A percentile compares a stretch with the other conserved stretches of the same genome.
Conservation (phyloP, 805 yeast genomes). For the Priceomyces fermenticarens region DNA sequence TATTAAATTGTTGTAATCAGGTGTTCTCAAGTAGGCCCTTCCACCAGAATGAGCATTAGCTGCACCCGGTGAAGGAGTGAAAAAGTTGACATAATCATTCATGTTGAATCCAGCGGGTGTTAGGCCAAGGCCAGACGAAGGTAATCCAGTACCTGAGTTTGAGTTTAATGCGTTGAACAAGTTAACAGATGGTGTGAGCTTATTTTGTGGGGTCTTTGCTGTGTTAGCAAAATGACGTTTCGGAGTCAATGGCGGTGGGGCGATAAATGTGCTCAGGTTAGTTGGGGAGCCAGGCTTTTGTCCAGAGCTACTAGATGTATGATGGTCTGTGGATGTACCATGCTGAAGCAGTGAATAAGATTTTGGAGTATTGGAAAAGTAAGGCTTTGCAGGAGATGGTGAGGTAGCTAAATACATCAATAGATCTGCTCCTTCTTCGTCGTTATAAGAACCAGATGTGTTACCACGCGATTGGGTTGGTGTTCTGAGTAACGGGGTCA, state of each 20-base stretch:
- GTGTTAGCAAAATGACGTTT: constrained; percentile 27
- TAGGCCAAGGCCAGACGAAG: constrained; percentile 42
- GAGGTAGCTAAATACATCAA: constrained; percentile 81
- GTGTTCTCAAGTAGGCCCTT: constrained; percentile 35
- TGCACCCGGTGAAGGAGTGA: constrained; percentile 64
- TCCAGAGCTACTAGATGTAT: constrained; percentile 25
- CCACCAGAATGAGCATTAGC: constrained; percentile 7
- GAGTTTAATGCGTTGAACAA: constrained; percentile 20
- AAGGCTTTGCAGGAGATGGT: constrained; percentile 61
- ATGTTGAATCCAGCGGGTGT: constrained; percentile 73
- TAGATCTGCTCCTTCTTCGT: constrained; percentile 75
- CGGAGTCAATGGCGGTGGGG: constrained; percentile 44
- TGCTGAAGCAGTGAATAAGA: constrained; percentile 5
- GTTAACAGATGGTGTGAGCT: constrained; percentile 39
- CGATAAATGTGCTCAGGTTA: constrained; percentile 24
- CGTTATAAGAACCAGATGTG: constrained; percentile 24
- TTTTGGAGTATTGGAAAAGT: constrained; percentile 31
- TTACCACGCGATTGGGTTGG: constrained; percentile 32
- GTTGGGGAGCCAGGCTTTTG: constrained; percentile 11
- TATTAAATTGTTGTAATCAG: constrained; percentile 36
- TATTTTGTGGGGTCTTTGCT: constrained; percentile 38
- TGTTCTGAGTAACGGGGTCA: constrained; percentile 23
- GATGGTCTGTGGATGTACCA: constrained; percentile 13
- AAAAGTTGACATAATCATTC: constrained; percentile 77
- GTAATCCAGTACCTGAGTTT: constrained; percentile 28